phyloP scores from a whole-genome alignment of 225 moss, liverwort and hornwort genomes.

The Asterella californica region DNA sequence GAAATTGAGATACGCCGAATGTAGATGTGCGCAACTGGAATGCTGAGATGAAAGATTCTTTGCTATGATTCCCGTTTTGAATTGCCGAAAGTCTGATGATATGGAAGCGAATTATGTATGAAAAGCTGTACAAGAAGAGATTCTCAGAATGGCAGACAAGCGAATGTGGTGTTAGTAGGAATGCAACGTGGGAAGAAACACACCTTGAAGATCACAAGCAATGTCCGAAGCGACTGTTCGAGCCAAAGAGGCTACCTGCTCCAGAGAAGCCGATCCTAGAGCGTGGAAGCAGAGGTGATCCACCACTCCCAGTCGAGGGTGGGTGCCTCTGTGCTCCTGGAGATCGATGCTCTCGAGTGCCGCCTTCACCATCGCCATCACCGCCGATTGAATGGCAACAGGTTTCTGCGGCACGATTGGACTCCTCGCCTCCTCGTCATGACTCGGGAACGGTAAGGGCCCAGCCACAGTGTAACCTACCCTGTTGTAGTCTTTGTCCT shows the following conservation, averaged over 20 bases:
- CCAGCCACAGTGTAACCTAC: conserved; percentile 89
- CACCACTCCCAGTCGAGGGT: conserved; percentile 85
- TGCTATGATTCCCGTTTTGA: too few species aligned
- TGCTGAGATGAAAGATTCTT: too few species aligned
- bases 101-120: too few species aligned
- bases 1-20: too few species aligned
- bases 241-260: conserved; percentile 62
- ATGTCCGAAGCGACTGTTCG: conserved; percentile 76
- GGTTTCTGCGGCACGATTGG: background rate
- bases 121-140: too few species aligned
- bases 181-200: background rate
- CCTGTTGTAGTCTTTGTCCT: conserved; percentile 82
- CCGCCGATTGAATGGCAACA: conserved; percentile 47
- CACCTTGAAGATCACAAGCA: conserved; percentile 64
- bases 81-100: too few species aligned
- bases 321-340: conserved; percentile 68
- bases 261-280: conserved; percentile 53
- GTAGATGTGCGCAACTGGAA: too few species aligned
- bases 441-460: conserved; percentile 30
- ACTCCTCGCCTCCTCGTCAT: background rate
- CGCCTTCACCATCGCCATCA: conserved; percentile 60
- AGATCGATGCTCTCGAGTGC: conserved; percentile 69
- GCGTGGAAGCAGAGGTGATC: conserved; percentile 91
- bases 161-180: too few species aligned
- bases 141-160: too few species aligned